phyloP scores from a whole-genome alignment of 495 filamentous ascomycete species.

The Viridothelium virens region DNA sequence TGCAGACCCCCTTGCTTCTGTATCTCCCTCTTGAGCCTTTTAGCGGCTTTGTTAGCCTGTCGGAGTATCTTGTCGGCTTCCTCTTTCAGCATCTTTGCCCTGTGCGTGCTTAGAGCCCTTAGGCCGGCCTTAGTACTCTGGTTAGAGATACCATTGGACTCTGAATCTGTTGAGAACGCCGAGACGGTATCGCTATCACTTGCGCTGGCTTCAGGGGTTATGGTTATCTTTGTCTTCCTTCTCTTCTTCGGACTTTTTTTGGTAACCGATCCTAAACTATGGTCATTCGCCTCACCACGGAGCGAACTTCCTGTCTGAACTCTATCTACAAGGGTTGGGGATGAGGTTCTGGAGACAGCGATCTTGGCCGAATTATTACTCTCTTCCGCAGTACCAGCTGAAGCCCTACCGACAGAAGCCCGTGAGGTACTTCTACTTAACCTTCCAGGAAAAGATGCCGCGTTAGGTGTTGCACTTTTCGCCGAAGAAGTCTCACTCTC shows the following conservation, averaged over 20 bases:
- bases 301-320: neutral
- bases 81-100: conserved; percentile 39
- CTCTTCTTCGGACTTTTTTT: neutral
- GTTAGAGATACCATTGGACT: too few species aligned
- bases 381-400: neutral
- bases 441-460: neutral
- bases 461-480: neutral
- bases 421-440: neutral
- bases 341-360: neutral
- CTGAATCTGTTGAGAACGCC: too few species aligned
- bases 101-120: conserved; percentile 33
- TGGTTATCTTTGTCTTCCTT: too few species aligned
- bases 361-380: neutral
- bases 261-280: neutral
- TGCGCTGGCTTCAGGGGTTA: too few species aligned
- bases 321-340: neutral
- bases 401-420: neutral
- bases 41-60: neutral
- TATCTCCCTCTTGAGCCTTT: neutral
- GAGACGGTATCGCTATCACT: too few species aligned
- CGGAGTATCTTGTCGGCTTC: neutral
- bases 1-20: conserved; percentile 23
- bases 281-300: neutral
- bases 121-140: conserved; percentile 18
- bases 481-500: neutral